A percentile compares a stretch with the other conserved stretches of the same genome.
phyloP scores from a whole-genome alignment of 495 filamentous ascomycete genomes.

The Podospora australis region DNA sequence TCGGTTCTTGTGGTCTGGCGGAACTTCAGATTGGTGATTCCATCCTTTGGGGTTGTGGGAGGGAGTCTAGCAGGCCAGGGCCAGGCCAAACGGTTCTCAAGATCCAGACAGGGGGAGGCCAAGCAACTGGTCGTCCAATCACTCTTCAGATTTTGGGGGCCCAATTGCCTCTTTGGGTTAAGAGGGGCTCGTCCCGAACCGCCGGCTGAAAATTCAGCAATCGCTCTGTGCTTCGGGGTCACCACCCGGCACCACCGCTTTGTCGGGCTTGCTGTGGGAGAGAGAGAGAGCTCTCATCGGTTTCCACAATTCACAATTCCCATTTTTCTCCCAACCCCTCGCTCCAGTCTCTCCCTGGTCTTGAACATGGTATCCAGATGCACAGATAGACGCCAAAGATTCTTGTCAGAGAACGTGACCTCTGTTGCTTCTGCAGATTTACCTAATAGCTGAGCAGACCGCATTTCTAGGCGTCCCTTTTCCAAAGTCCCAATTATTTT shows the following conservation, averaged over 20 bases:
- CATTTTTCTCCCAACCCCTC: constrained; percentile 1
- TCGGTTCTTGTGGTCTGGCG: too few relatives aligned
- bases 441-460: constrained; percentile 9
- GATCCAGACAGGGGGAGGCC: too few relatives aligned
- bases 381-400: not conserved
- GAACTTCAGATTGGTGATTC: too few relatives aligned
- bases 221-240: not conserved
- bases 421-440: constrained; percentile 6
- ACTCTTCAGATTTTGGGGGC: not conserved
- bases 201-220: constrained; percentile 5
- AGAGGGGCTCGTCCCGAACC: constrained; percentile 16
- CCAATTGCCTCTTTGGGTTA: constrained; percentile 14
- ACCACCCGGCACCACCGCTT: constrained; percentile 1
- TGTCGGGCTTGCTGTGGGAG: constrained; percentile 3
- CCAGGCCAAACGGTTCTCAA: too few relatives aligned
- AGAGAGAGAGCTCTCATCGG: not conserved
- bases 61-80: too few relatives aligned
- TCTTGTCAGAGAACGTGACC: constrained; percentile 11
- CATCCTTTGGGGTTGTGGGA: too few relatives aligned
- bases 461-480: too few relatives aligned
- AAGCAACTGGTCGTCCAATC: constrained; percentile 12
- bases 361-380: not conserved
- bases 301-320: not conserved
- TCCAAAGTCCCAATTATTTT: too few relatives aligned
- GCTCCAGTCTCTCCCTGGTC: constrained; percentile 1